Conservation (phyloP, 768 basidiomycete species). For the Rhizopogon vesiculosus region DNA sequence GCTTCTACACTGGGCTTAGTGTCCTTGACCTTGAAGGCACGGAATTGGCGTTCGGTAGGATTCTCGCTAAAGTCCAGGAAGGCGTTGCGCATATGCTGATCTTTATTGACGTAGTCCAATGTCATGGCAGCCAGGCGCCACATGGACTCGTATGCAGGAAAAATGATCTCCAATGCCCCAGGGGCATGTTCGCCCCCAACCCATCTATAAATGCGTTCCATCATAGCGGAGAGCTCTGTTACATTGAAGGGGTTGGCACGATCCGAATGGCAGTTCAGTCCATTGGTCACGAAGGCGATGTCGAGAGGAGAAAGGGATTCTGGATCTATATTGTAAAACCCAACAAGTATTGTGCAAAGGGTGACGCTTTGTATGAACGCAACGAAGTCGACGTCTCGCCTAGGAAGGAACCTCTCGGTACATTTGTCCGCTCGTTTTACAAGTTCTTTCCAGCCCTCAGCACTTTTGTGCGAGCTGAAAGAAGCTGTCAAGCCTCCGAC, state of each 20-base stretch:
- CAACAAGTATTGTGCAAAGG: conserved; percentile 37
- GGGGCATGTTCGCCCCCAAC: conserved; percentile 24
- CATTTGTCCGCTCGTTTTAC: neutral
- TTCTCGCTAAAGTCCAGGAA: conserved; percentile 34
- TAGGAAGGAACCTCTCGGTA: conserved; percentile 9
- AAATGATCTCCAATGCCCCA: conserved; percentile 43
- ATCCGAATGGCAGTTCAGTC: conserved; percentile 27
- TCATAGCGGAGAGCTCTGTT: conserved; percentile 26
- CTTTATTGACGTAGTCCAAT: conserved; percentile 28
- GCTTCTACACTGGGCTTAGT: conserved; percentile 16
- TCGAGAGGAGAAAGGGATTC: conserved; percentile 24
- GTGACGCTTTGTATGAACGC: conserved; percentile 40
- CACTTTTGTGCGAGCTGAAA: neutral
- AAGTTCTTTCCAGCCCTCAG: neutral
- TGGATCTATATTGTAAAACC: conserved; percentile 29
- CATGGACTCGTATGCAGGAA: conserved; percentile 58
- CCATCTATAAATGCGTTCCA: conserved; percentile 30
- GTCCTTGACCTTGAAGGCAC: conserved; percentile 9
- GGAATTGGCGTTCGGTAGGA: conserved; percentile 17
- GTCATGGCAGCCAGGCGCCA: conserved; percentile 57
- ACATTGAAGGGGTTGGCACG: no score
- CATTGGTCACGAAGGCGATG: conserved; percentile 30
- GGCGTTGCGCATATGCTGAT: conserved; percentile 12
- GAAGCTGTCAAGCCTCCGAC: neutral
- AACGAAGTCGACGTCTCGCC: conserved; percentile 24